phyloP scores from a whole-genome alignment of 352 stramenopile species.

The Globisporangium apiculatum region DNA sequence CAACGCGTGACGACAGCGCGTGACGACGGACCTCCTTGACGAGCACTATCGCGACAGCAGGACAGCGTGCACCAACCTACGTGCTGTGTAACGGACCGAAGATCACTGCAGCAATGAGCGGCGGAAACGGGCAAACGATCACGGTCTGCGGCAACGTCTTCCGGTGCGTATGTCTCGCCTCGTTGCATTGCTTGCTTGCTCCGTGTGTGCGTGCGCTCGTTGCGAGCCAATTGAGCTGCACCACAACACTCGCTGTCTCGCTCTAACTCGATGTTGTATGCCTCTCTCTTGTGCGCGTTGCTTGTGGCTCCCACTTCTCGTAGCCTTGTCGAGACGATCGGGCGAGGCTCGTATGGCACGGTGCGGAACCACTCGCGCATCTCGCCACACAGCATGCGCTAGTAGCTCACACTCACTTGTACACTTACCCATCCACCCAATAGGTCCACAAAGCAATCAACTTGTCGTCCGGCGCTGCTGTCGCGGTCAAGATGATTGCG shows the following conservation, averaged over 20 bases:
- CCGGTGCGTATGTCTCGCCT: conserved; percentile 27
- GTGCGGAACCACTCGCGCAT: conserved; percentile 17
- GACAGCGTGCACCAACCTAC: neutral
- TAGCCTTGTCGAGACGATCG: conserved; percentile 76
- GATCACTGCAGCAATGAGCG: conserved; percentile 31
- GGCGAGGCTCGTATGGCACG: conserved; percentile 74
- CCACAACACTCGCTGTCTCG: neutral
- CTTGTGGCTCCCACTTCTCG: neutral
- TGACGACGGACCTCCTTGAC: neutral
- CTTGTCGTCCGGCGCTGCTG: conserved; percentile 57
- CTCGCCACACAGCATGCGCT: neutral
- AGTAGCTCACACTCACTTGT: neutral
- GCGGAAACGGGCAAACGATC: conserved; percentile 63
- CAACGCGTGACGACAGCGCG: neutral
- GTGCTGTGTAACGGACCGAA: conserved; percentile 4
- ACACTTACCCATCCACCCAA: neutral
- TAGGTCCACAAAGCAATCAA: conserved; percentile 84
- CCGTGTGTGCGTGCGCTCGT: too few relatives aligned
- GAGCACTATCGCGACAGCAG: neutral
- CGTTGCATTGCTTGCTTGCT: too few relatives aligned
- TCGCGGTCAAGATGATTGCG: conserved; percentile 77
- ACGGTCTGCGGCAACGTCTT: conserved; percentile 79
- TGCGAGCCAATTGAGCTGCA: neutral
- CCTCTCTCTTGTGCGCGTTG: neutral
- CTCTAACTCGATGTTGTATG: too few relatives aligned